Evolutionary conservation across 148 eudicot genomes (phyloP).

Genomic region (Rhododendron vialii): DNA sequence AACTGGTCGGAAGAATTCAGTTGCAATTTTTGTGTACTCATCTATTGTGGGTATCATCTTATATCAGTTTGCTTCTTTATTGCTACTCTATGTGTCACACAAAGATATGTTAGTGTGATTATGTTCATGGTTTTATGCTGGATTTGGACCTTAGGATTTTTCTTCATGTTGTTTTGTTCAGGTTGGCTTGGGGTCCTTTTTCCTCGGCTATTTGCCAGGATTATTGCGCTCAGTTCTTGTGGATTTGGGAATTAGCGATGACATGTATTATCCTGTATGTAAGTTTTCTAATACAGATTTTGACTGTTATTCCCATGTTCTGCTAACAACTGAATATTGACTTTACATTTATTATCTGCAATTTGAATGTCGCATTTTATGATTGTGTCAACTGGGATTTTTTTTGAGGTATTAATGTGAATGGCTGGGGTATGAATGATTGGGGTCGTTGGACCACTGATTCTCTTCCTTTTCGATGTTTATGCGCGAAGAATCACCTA

Average conservation of each 20-base stretch:
- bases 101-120: not conserved
- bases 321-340: not conserved
- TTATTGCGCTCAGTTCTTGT: conserved; percentile 50
- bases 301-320: not conserved
- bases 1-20: conserved; percentile 72
- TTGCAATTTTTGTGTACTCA: conserved; percentile 67
- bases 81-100: not conserved
- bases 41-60: conserved; percentile 52
- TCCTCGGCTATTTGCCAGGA: conserved; percentile 59
- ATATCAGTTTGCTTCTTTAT: conserved; percentile 3
- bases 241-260: conserved; percentile 82
- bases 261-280: conserved; percentile 96
- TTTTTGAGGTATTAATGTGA: not conserved
- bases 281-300: conserved; percentile 43
- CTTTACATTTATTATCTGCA: not conserved
- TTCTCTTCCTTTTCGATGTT: not conserved
- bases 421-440: not conserved
- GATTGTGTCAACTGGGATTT: not conserved
- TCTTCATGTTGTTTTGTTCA: conserved; percentile 21
- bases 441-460: not conserved
- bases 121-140: conserved; percentile 41
- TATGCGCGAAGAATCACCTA: not conserved
- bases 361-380: not conserved
- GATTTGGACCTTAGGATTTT: not conserved
- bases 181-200: conserved; percentile 84